phyloP scores from a whole-genome alignment of 1,284 basidiomycete species.

The Puccinia polysora region DNA sequence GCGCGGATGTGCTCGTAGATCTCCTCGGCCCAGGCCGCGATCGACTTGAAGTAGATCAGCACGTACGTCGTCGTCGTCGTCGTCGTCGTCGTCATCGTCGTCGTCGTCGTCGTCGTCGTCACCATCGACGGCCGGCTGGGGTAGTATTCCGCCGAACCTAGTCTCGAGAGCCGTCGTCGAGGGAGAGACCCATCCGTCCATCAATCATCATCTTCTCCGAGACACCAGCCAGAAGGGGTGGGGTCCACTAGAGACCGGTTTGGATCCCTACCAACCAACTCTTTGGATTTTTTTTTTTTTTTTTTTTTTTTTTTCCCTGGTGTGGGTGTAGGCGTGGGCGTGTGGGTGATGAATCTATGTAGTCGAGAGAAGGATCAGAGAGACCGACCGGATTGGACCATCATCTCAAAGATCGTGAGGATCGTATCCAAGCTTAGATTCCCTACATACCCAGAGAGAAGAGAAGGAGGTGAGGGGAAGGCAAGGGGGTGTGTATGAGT shows the following conservation, averaged over 20 bases:
- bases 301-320: no score
- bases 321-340: no score
- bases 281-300: no score
- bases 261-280: not conserved
- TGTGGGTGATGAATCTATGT: no score
- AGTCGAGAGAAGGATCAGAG: not conserved
- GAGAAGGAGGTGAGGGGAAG: not conserved
- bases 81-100: not conserved
- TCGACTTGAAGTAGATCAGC: constrained; percentile 22
- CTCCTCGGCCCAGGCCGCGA: not conserved
- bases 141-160: constrained; percentile 28
- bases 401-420: constrained; percentile 3
- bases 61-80: not conserved
- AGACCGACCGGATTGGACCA: constrained; percentile 30
- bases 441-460: not conserved
- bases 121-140: not conserved
- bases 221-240: no score
- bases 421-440: constrained; percentile 16
- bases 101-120: not conserved
- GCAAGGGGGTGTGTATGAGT: no score
- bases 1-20: constrained; percentile 22
- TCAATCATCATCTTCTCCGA: no score
- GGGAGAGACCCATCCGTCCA: no score
- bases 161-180: not conserved
- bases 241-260: no score